phyloP scores from a whole-genome alignment of 495 filamentous ascomycete genomes.

The Podospora tetraspora region DNA sequence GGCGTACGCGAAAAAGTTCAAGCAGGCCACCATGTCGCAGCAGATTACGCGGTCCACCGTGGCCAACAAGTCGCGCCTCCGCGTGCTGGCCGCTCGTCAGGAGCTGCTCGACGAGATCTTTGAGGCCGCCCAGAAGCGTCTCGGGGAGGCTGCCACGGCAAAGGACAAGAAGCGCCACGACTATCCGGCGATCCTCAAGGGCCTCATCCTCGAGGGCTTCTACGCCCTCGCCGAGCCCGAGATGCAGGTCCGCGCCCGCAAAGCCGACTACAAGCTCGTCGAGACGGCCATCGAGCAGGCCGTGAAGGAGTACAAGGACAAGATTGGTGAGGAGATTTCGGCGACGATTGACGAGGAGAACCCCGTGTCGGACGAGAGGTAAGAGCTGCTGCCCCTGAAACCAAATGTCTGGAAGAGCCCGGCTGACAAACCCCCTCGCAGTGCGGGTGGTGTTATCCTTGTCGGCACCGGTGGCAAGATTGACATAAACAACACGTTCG shows the following conservation, averaged over 20 bases:
- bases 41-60: constrained; percentile 94
- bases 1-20: constrained; percentile 95
- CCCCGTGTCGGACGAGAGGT: constrained; percentile 77
- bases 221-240: constrained; percentile 80
- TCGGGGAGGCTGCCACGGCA: constrained; percentile 48
- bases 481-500: constrained; percentile 97
- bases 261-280: constrained; percentile 69
- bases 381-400: constrained; percentile 37
- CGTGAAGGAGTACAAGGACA: constrained; percentile 72
- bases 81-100: constrained; percentile 79
- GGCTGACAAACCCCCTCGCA: constrained; percentile 30
- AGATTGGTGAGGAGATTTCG: constrained; percentile 57
- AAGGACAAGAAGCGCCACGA: constrained; percentile 71
- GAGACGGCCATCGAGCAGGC: constrained; percentile 73
- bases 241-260: constrained; percentile 63
- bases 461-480: constrained; percentile 86
- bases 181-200: constrained; percentile 55
- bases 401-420: neutral
- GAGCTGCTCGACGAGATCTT: constrained; percentile 91
- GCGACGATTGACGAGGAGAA: constrained; percentile 69
- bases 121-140: constrained; percentile 63
- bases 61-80: constrained; percentile 88
- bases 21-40: constrained; percentile 92
- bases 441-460: constrained; percentile 77
- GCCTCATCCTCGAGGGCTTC: constrained; percentile 80